Base-by-base conservation (phyloP, 1,284 basidiomycete genomes). In the Jaminaea rosea region DNA sequence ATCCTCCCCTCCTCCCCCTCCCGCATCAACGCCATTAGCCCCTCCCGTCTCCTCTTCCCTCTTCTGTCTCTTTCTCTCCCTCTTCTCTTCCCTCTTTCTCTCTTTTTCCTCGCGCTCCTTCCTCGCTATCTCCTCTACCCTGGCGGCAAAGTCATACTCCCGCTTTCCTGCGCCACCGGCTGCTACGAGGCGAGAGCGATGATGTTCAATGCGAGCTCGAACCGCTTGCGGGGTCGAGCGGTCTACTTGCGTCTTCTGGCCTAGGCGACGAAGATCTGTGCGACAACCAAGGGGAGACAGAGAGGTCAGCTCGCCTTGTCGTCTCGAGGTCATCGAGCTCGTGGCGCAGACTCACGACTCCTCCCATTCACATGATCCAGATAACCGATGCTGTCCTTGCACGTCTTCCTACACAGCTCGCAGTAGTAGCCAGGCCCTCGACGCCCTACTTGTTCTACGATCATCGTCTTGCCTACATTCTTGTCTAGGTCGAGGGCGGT, bases 321-420 rank as follows among this genome's bases (percentile, higher is more conserved):
- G 3, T 21, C 39, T 11, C 17, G 39, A 10, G 21, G 24, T 26
- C 15, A 26, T 39, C 4, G 10, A 7, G 17, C 23, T 7, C 3
- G 2, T 17, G n/a, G n/a, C n/a, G n/a, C n/a, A n/a, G n/a, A 83
- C 88, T 72, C 74, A 94, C 91, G 94, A 56, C 84, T 83, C 77
- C 91, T 81, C 45, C 88, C 85, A 75, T 98, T 99, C 52, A 99
- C 83, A 74, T 99, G 94, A 74, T 98, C 93, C 46, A 99, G 78
- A 73, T 97, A 98, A 1, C 84, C 87, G 24, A 85, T 81, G 55
- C 84, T 92, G 72, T 98, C 93, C 75, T 94, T 96, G 76, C 89
- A 88, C 19, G 87, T 94, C 61, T 88, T 79, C 5, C 60, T 58
- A 47, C 71, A 73, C 11, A 62, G 45, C 15, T 70, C 61, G 54